These are phyloP conservation scores for Alternaria angustiovoidea DNA, from an alignment of 2,329 filamentous ascomycete species.

Conservation along the genomic window DNA sequence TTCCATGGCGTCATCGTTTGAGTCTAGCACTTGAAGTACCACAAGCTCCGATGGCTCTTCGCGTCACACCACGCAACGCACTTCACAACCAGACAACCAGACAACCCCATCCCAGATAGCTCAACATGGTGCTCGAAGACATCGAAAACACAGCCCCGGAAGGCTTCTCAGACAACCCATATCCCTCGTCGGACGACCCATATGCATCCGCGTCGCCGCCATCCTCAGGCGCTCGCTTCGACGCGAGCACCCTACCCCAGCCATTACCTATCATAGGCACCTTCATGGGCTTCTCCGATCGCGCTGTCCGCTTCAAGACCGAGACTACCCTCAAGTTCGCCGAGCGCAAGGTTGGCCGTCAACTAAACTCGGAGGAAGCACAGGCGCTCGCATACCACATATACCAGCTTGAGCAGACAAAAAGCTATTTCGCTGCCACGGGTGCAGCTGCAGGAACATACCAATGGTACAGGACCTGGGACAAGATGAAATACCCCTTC, in stretches of 20 bases:
- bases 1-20: constrained; percentile 41
- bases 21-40: constrained; percentile 16
- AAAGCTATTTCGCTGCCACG: constrained; percentile 49
- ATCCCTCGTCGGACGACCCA: constrained; percentile 49
- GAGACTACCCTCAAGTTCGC: constrained; percentile 44
- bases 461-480: constrained; percentile 46
- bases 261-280: constrained; percentile 47
- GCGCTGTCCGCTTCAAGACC: constrained; percentile 38
- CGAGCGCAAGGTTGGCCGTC: constrained; percentile 47
- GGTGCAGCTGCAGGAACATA: constrained; percentile 45
- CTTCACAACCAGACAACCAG: constrained; percentile 46
- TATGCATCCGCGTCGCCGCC: constrained; percentile 38
- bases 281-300: constrained; percentile 39
- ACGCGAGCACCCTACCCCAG: constrained; percentile 49
- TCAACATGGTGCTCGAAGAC: constrained; percentile 54
- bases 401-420: constrained; percentile 48
- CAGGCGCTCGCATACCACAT: constrained; percentile 54
- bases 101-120: constrained; percentile 28
- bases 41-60: constrained; percentile 18
- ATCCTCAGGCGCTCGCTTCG: constrained; percentile 38
- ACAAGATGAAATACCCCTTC: constrained; percentile 53
- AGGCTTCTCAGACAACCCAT: constrained; percentile 42
- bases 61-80: constrained; percentile 8
- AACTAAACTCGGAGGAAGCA: constrained; percentile 52
- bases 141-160: constrained; percentile 40